Base-by-base conservation (phyloP, 73 alveolate species). In the Breviolum minutum region DNA sequence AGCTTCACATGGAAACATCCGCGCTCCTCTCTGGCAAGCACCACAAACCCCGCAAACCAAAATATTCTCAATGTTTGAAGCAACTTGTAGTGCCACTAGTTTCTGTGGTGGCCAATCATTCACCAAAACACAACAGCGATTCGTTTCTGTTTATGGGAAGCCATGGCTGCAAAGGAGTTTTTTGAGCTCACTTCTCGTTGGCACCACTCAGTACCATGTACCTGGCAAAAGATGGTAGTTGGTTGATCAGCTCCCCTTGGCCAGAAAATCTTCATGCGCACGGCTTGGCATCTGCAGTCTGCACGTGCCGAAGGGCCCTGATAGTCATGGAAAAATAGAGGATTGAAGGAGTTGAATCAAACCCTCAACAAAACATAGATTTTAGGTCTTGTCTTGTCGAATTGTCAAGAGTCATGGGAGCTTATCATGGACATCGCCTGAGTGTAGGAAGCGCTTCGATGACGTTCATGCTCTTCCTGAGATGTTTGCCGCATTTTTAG, bases 131-230 rank as follows among this genome's bases (percentile, higher is more conserved):
- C n/a, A n/a, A n/a, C n/a, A n/a, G n/a, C n/a, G n/a, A n/a, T 40
- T 40, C 3, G 54, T 40, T 40, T 40, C 54, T 40, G 54, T 3
- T 70, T 70, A 63, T 27, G 85, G 26, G 29, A 71, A 11, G 85
- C n/a, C 30, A 79, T 29, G 29, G 48, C 30, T 63, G 12, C 12
- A 29, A 64, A 14, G 29, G 73, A 12, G n/a, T n/a, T 20, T 71
- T 9, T 9, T 9, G 29, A 7, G 64, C 99, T 94, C 99, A 94
- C 93, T 94, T 94, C 99, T 94, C 99, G 73, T 94, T 94, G 73
- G 99, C 99, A 48, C 99, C 99, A 63, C 99, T 94, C 54, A 94
- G 94, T 84, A 94, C 99, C 99, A 94, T 94, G 93, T 94, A 94
- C 97, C 97, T 92, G 48, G 63, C 8, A 40, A 40, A 40, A 0